Evolutionary conservation across 768 basidiomycete genomes (phyloP), one percentile per base, ranked within the genome.

Genomic region (Tubosaeta brunneosetosa): DNA sequence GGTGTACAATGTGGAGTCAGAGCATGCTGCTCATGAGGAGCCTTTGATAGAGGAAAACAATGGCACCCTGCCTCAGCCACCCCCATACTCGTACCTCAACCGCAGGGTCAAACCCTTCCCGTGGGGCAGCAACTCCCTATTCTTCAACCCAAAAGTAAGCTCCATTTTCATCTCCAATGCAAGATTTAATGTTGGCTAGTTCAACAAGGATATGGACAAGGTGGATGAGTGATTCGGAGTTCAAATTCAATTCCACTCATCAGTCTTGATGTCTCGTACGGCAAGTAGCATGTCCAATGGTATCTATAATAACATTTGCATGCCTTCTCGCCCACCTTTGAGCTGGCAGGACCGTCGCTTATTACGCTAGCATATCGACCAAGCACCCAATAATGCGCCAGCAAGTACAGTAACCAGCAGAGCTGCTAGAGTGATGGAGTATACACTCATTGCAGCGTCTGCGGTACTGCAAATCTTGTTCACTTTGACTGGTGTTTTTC

Each of bases 111-210:
- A 88, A 69, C 87, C 90, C 37, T 93, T 79, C 78, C 91, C 91
- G 17, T 93, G 91, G 91, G 91, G 91, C 22, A 70, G 59, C 61
- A 93, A 93, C 80, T 78, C 80, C 13, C 77, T 93, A 16, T 93
- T 93, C 78, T 93, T 79, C 75, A 92, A 90, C 67, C 68, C 82
- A 47, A 75, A 81, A 59, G 90, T 88, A 66, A 43, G 83, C 63
- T n/a, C 10, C 52, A 3, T 36, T 6, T 42, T n/a, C 4, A 6
- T 17, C 10, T 25, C 40, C 19, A 37, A 17, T 41, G 32, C 50
- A 25, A 38, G 47, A 50, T 45, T 50, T 49, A 49, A 49, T 14
- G 8, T 49, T 17, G 43, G 29, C 34, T 53, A 88, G 86, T 71
- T 71, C 49, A 86, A 88, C 75, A 86, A 82, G 76, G 78, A 88